Base-by-base conservation (phyloP, 1,284 basidiomycete genomes). In the Trichosporon sp. region DNA sequence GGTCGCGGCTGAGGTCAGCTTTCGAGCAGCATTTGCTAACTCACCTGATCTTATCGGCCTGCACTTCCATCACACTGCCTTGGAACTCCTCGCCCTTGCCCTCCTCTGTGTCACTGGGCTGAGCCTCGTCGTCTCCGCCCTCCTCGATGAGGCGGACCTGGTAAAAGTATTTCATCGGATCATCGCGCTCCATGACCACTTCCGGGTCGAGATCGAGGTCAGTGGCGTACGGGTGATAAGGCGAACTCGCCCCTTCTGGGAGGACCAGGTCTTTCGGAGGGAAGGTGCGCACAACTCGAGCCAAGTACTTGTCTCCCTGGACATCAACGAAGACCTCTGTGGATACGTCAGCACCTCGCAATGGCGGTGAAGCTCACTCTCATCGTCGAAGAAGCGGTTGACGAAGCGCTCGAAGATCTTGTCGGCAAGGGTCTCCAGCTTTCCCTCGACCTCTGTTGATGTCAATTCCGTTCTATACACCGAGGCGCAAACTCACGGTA, bases 401-500 rank as follows among this genome's bases (percentile, higher is more conserved):
- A 94, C 93, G 87, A 95, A 98, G 59, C 96, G 90, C 76, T 98
- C 96, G 80, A 90, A 97, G 51, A 98, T 92, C 67, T 91, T 90
- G 82, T 99, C 96, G 4, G 96, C 94, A 16, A 99, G 88, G 78
- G 93, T 91, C 85, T 98, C 96, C 70, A 99, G 87, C 74, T 96
- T 91, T 56, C 96, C 95, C 83, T 97, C 92, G 76, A 98, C 91
- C 89, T 94, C 95, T 97, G 84, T 54, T 37, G 5, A 32, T 11
- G 69, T 67, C 66, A 73, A 70, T 48, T 16, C 56, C 26, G 19
- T 37, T 10, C 38, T 63, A 21, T 37, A 26, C 14, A 5, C 37
- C 68, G 40, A 54, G 32, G 46, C 7, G 38, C 37, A 4, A 26
- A 91, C 95, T 78, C 83, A 96, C 94, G 93, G 89, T 95, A 98